Evolutionary conservation across 768 basidiomycete genomes (phyloP), one percentile per base, ranked within the genome.

Genomic region (Lepiota brunneoincarnata): DNA sequence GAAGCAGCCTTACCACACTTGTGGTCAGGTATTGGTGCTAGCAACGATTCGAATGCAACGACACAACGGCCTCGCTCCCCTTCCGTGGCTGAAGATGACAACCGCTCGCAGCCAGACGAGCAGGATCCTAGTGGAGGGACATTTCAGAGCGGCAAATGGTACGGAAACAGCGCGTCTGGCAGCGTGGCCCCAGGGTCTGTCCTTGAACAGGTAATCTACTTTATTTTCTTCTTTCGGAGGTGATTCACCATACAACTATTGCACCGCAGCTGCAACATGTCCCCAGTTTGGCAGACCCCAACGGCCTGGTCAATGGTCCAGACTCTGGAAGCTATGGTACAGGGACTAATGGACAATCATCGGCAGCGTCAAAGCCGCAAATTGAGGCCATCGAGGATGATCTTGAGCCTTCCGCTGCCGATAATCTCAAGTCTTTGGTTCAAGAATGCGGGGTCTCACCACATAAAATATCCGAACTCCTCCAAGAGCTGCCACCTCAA

Each of bases 401-500:
- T 40, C 55, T 70, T 23, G 79, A 81, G 58, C 74, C 76, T 10
- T 75, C 78, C 14, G 87, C 92, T 12, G 89, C 83, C 2, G 91
- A 94, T 64, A 93, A 91, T 61, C 72, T 95, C 45, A 88, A 89
- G 65, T 83, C 83, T 41, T 78, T 98, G 34, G 87, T 96, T 35
- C 88, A 90, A 68, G 93, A 98, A 67, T 98, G 91, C 67, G 94
- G 94, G 5, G 91, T 95, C 35, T 83, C 88, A 15, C 91, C 93
- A 1, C 89, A 93, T 57, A 93, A 93, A 69, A 86, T 98, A 41
- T 84, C 88, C 1, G 94, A 96, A 64, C 80, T 98, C 9, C 75
- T 95, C 17, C 85, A 91, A 64, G 93, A 96, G 61, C 78, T 98
- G 40, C 94, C 94, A 42, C 87, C 90, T 4, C 81, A 81, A 51